These are phyloP conservation scores for Fusarium sp. DNA, from an alignment of 2,329 filamentous ascomycete species.

Conservation along the genomic window DNA sequence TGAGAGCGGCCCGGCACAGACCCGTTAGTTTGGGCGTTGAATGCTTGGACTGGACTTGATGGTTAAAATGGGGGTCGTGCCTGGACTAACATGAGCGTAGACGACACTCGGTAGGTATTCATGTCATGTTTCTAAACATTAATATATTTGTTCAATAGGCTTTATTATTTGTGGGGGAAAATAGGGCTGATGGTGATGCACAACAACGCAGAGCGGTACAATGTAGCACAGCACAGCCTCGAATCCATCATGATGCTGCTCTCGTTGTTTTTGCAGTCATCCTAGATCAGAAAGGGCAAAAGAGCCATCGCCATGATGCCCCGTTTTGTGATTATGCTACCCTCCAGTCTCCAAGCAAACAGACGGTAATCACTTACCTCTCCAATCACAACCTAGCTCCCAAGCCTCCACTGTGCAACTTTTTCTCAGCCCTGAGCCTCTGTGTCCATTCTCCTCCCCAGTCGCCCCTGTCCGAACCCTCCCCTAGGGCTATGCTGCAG, in stretches of 20 bases:
- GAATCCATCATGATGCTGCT: constrained; percentile 6
- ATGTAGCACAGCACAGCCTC: constrained; percentile 26
- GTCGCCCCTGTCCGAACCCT: constrained; percentile 22
- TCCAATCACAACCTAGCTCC: constrained; percentile 36
- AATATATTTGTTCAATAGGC: background rate
- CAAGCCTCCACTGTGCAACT: constrained; percentile 22
- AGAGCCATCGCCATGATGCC: constrained; percentile 11
- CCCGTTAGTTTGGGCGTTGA: constrained; percentile 22
- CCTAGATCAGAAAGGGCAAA: constrained; percentile 1
- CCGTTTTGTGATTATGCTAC: background rate
- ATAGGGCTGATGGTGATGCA: background rate
- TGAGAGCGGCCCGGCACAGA: constrained; percentile 9
- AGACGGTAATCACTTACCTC: background rate
- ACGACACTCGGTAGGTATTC: background rate
- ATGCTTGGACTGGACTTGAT: background rate
- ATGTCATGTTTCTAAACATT: background rate
- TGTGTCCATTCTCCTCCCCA: constrained; percentile 19
- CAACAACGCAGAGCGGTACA: background rate
- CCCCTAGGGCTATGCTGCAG: constrained; percentile 45
- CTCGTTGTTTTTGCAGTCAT: constrained; percentile 29
- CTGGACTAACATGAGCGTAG: constrained; percentile 3
- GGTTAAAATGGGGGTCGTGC: background rate
- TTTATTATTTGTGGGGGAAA: background rate
- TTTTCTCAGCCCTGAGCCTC: constrained; percentile 24
- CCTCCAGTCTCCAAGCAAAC: constrained; percentile 4